Evolutionary conservation across 176 grass and related monocot species (phyloP).

Genomic region (Carex parvula): DNA sequence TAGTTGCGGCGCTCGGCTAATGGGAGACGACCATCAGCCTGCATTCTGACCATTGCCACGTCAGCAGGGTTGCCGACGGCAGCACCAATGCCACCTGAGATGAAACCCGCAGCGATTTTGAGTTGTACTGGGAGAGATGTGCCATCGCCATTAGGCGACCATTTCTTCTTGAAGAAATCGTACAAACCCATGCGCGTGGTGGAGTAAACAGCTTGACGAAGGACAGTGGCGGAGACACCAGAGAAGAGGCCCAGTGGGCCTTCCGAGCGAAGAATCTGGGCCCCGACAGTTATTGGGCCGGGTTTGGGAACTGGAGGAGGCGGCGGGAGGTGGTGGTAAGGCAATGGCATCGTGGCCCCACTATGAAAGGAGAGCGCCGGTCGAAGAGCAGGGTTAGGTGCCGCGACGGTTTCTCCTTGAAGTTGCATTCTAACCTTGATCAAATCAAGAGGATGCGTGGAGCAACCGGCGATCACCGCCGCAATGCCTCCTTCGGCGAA

Average conservation of each 20-base stretch:
- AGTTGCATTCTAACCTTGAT: conserved; percentile 43
- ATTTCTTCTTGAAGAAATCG: conserved; percentile 43
- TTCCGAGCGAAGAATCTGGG: conserved; percentile 37
- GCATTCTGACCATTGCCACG: conserved; percentile 95
- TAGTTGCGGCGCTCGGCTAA: conserved; percentile 71
- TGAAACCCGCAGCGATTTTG: conserved; percentile 67
- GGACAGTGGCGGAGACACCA: conserved; percentile 35
- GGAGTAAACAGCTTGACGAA: conserved; percentile 44
- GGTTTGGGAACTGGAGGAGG: neutral
- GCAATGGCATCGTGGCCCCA: neutral
- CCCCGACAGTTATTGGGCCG: conserved; percentile 28
- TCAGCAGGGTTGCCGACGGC: conserved; percentile 88
- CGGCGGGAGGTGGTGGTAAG: neutral
- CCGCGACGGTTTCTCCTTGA: conserved; percentile 19
- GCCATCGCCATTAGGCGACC: conserved; percentile 38
- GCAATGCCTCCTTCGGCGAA: conserved; percentile 34
- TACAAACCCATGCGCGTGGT: conserved; percentile 54
- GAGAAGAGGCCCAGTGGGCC: conserved; percentile 32
- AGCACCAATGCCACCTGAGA: conserved; percentile 70
- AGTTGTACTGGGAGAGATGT: conserved; percentile 51
- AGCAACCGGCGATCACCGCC: conserved; percentile 23
- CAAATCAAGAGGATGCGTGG: conserved; percentile 36
- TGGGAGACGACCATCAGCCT: conserved; percentile 76
- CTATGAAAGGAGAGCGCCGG: conserved; percentile 17
- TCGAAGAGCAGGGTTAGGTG: neutral